phyloP scores from a whole-genome alignment of 2,329 filamentous ascomycete species.

The Aspergillus japonicus region DNA sequence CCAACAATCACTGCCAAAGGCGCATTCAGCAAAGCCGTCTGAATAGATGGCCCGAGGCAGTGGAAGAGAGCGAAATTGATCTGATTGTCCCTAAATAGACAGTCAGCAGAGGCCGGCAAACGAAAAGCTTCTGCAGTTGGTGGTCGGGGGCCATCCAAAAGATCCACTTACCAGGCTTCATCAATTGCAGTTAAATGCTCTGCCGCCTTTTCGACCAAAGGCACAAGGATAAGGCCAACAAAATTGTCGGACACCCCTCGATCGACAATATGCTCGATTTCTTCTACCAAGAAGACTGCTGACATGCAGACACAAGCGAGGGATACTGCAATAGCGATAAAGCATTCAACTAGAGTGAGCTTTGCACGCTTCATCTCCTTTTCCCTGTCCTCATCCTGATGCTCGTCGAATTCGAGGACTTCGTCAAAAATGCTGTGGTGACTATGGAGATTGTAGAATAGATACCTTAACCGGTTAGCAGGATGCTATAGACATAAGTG shows the following conservation, averaged over 20 bases:
- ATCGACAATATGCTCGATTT: constrained; percentile 65
- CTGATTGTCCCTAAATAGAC: constrained; percentile 40
- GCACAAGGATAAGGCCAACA: constrained; percentile 70
- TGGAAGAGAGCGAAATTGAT: constrained; percentile 86
- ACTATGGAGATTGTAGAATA: constrained; percentile 73
- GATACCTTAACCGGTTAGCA: constrained; percentile 36
- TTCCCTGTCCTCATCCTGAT: constrained; percentile 62
- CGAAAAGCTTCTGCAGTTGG: constrained; percentile 9
- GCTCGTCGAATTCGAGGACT: constrained; percentile 69
- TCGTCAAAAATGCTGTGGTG: constrained; percentile 76
- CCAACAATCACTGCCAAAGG: constrained; percentile 80
- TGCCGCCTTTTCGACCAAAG: constrained; percentile 80
- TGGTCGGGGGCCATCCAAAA: neutral
- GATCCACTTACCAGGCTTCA: constrained; percentile 67
- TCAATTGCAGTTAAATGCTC: constrained; percentile 83
- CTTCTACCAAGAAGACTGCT: constrained; percentile 68
- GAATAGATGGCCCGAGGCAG: constrained; percentile 81
- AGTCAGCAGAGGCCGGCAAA: constrained; percentile 1
- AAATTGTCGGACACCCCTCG: constrained; percentile 57
- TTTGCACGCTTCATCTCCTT: constrained; percentile 63
- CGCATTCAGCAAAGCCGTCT: constrained; percentile 85
- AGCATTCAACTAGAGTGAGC: constrained; percentile 71
- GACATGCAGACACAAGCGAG: constrained; percentile 70
- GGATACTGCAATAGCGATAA: constrained; percentile 63
- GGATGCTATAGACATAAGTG: neutral